Evolutionary conservation across 2,329 filamentous ascomycete species (phyloP), one percentile per base, ranked within the genome.

Genomic region (Pseudophaeomoniella oleicola): DNA sequence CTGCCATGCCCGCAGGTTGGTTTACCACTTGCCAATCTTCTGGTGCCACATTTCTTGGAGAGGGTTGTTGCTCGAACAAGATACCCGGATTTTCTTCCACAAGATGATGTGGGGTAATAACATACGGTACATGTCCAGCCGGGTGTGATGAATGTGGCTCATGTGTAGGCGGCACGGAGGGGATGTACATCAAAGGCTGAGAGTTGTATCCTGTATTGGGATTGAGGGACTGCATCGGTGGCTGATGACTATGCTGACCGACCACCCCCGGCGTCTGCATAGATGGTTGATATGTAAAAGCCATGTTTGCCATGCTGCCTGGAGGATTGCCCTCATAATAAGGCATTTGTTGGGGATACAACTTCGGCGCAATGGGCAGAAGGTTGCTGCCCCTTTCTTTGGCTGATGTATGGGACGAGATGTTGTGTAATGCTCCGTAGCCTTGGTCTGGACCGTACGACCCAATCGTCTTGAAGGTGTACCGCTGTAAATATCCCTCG

Each of bases 381-480:
- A 47, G 40, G 18, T 39, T 22, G 6, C 31, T 30, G 10, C 41
- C 34, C n/a, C 19, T 6, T 12, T 19, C 17, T 4, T 12, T 19
- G 10, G n/a, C 18, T 50, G 44, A 11, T 37, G 45, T 19, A 39
- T 32, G 13, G 37, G n/a, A 43, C 36, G 5, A 30, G 51, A 50
- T 33, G 52, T 51, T 17, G 46, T 42, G 2, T 47, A 42, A 16
- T 18, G 32, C 11, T 35, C 41, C 34, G 19, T 44, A 41, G 32
- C 48, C 50, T 11, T 47, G 44, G 32, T 39, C 46, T 27, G 45
- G 42, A 15, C 50, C 51, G 9, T 54, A 47, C 18, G 58, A 47
- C 3, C 58, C 57, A 35, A 60, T 42, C 19, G 57, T 51, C 37
- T 59, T 61, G 46, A 61, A 62, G 14, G 61, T 45, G 19, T 62